Conservation (phyloP, 805 yeast species). For the Hanseniaspora singularis region DNA sequence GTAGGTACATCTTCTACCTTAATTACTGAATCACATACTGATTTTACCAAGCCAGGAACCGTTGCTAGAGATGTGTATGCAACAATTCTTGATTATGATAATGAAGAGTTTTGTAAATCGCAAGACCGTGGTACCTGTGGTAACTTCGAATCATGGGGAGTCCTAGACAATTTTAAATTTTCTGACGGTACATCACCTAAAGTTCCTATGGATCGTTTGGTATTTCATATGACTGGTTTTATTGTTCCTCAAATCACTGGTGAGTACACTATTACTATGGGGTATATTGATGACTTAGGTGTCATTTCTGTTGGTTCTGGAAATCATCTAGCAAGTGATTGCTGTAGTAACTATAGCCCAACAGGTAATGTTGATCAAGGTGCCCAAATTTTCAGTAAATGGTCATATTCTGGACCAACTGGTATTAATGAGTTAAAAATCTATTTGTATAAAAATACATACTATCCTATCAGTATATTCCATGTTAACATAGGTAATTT, state of each 20-base stretch:
- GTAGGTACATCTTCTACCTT: background rate
- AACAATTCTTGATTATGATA: background rate
- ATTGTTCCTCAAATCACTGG: background rate
- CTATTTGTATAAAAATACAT: background rate
- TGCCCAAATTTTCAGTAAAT: background rate
- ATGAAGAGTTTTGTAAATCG: background rate
- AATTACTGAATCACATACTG: background rate
- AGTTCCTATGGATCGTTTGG: background rate
- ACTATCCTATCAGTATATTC: background rate
- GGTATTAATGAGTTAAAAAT: background rate
- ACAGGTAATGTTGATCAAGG: background rate
- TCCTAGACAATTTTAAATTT: background rate
- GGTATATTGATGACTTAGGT: background rate
- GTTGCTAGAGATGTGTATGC: background rate
- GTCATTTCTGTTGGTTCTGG: slow-evolving; percentile 1
- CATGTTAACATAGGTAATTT: background rate
- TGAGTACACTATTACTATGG: background rate
- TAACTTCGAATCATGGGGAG: background rate
- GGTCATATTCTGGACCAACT: background rate
- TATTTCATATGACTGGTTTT: background rate
- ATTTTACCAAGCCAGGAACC: background rate
- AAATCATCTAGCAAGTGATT: background rate
- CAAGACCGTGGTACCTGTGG: too few species aligned
- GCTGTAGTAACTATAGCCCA: background rate
- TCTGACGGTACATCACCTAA: background rate